phyloP scores from a whole-genome alignment of 352 stramenopile genomes.

The Phytophthora sp. region DNA sequence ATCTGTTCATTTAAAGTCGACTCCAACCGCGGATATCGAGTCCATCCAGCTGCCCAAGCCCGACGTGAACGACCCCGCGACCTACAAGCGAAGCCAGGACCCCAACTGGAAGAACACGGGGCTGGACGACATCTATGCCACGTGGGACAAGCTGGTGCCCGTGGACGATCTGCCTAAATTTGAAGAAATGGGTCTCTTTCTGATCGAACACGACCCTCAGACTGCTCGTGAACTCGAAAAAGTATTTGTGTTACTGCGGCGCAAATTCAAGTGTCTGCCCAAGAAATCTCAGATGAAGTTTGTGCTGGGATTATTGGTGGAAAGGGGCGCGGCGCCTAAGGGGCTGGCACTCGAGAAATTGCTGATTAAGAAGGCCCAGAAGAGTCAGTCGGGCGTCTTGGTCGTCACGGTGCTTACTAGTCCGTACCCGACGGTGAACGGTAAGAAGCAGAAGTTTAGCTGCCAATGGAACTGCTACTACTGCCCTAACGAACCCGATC shows the following conservation, averaged over 20 bases:
- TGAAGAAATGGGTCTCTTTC: conserved; percentile 83
- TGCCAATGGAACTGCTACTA: conserved; percentile 97
- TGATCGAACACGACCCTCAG: conserved; percentile 76
- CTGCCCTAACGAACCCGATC: conserved; percentile 92
- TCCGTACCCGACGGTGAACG: conserved; percentile 82
- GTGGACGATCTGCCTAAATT: conserved; percentile 69
- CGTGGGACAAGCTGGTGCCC: conserved; percentile 86
- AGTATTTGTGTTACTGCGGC: conserved; percentile 80
- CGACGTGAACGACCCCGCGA: conserved; percentile 80
- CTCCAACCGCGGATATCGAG: conserved; percentile 36
- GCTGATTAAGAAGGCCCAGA: conserved; percentile 90
- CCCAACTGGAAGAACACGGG: conserved; percentile 81
- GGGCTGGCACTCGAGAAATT: conserved; percentile 74
- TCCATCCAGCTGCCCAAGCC: conserved; percentile 28
- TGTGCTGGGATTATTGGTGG: conserved; percentile 75
- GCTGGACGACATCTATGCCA: conserved; percentile 89
- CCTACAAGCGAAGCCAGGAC: conserved; percentile 87
- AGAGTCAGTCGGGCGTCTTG: conserved; percentile 91
- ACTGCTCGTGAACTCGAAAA: conserved; percentile 85
- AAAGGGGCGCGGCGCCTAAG: conserved; percentile 56
- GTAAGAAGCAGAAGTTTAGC: conserved; percentile 91
- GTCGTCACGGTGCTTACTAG: conserved; percentile 93
- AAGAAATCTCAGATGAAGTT: conserved; percentile 94
- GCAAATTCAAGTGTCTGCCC: conserved; percentile 88
- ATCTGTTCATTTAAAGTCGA: background rate